These are phyloP conservation scores for Aspergillus latus DNA, from an alignment of 2,329 filamentous ascomycete species.

Conservation along the genomic window DNA sequence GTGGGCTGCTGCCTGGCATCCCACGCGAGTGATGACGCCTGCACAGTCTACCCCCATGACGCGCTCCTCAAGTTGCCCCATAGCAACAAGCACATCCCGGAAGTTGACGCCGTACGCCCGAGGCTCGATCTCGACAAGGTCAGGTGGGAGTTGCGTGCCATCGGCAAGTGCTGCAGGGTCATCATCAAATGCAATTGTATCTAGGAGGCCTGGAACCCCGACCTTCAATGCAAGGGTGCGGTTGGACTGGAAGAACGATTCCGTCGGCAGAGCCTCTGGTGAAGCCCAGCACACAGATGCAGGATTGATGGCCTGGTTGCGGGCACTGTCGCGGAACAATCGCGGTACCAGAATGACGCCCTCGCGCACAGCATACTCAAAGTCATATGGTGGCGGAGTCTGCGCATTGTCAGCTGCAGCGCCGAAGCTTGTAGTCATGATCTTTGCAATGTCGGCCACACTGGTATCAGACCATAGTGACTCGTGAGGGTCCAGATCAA, in stretches of 20 bases:
- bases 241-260: not conserved
- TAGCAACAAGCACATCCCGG: conserved; percentile 25
- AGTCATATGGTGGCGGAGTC: not conserved
- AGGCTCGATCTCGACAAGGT: conserved; percentile 29
- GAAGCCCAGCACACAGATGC: not conserved
- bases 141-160: not conserved
- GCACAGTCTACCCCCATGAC: conserved; percentile 28
- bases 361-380: conserved; percentile 2
- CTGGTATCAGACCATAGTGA: not conserved
- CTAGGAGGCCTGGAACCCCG: not conserved
- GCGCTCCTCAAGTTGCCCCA: conserved; percentile 23
- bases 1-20: not conserved
- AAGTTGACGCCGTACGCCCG: conserved; percentile 33
- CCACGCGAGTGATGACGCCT: conserved; percentile 24
- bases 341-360: conserved; percentile 3
- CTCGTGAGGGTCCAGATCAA: not conserved
- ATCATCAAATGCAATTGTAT: conserved; percentile 3
- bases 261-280: not conserved
- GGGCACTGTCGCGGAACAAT: not conserved
- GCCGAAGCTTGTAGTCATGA: not conserved
- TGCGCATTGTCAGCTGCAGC: not conserved
- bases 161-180: not conserved
- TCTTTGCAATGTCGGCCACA: not conserved
- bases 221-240: not conserved
- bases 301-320: not conserved